Base-by-base conservation (phyloP, 108 stramenopile genomes). In the Chaetoceros muelleri region DNA sequence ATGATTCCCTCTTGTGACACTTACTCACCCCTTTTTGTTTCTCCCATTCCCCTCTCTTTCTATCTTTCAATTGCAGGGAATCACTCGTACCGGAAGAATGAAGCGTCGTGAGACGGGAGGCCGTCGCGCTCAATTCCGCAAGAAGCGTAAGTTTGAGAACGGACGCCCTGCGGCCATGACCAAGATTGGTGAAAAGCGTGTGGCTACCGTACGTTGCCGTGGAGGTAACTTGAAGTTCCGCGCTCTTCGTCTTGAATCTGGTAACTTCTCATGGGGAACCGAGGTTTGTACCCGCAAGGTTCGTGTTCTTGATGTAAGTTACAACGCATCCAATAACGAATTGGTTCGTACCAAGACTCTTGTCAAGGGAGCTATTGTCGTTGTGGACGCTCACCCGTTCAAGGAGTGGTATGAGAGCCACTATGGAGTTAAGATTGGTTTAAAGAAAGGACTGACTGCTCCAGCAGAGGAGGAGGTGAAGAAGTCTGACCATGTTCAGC, bases 251-350 rank as follows among this genome's bases (percentile, higher is more conserved):
- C 80, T 99, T 40, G 97, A 99, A 48, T 64, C 77, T 47, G 99
- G 99, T 61, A 99, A 98, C 88, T 99, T 96, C 77, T 87, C 93
- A 31, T 99, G 99, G 99, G 95, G 96, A 46, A 83, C 96, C 56
- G 96, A 98, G 73, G 92, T 95, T 29, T 84, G 84, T 85, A 97
- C 99, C 45, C 91, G 96, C 63, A 98, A 98, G 90, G 93, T 97
- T 28, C 94, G 96, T 78, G 95, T 99, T 53, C 79, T 98, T 65
- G 99, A 99, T 71, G 99, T 99, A 7, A 78, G 83, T 28, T 98
- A 98, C 95, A 99, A 99, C 73, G 93, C 97, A 52, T 94, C 96
- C 73, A 99, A 99, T 85, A 99, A 99, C 92, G 99, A 99, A 76
- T 78, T 99, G 65, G 97, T 99, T 59, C 95, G 99, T 70, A 99